Percentiles rank a stretch among this genome's conserved stretches.
These are phyloP conservation scores for Elaeagnus macrophylla DNA, from an alignment of 306 rosid species.

Conservation along the genomic window DNA sequence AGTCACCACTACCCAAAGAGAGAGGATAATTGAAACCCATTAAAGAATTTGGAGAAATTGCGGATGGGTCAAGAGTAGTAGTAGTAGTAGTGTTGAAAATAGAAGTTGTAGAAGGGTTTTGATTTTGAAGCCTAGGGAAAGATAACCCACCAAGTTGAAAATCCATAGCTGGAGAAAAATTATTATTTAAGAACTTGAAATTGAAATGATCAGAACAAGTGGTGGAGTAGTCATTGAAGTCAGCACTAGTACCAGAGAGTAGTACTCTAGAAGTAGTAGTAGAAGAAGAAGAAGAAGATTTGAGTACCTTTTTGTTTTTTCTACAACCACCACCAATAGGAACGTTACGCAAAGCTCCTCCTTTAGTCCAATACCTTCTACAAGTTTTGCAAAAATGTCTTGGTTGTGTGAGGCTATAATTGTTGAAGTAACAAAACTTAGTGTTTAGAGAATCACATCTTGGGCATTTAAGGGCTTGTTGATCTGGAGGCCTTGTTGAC, in stretches of 20 bases:
- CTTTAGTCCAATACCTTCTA: conserved; percentile 92
- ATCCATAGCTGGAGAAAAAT: conserved; percentile 52
- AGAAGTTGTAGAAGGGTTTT: conserved; percentile 21
- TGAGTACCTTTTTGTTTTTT: conserved; percentile 60
- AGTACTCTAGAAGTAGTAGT: neutral
- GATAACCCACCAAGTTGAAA: conserved; percentile 51
- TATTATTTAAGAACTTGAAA: conserved; percentile 55
- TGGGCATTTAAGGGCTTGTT: conserved; percentile 59
- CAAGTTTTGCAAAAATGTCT: conserved; percentile 95
- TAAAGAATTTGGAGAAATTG: conserved; percentile 25
- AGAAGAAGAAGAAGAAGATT: conserved; percentile 29
- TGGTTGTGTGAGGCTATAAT: conserved; percentile 91
- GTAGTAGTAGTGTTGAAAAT: conserved; percentile 25
- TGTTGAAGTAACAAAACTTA: conserved; percentile 96
- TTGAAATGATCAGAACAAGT: conserved; percentile 27
- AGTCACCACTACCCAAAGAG: conserved; percentile 18
- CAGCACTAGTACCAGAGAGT: conserved; percentile 30
- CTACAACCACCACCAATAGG: conserved; percentile 95
- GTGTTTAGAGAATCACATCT: conserved; percentile 90
- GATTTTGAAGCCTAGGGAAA: conserved; percentile 33
- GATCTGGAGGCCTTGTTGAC: conserved; percentile 34
- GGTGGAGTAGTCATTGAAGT: conserved; percentile 38
- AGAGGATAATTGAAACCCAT: conserved; percentile 39
- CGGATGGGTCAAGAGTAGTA: conserved; percentile 26
- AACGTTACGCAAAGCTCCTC: conserved; percentile 82